Conservation (phyloP, 2,329 filamentous ascomycete species). For the Botryotinia convoluta region DNA sequence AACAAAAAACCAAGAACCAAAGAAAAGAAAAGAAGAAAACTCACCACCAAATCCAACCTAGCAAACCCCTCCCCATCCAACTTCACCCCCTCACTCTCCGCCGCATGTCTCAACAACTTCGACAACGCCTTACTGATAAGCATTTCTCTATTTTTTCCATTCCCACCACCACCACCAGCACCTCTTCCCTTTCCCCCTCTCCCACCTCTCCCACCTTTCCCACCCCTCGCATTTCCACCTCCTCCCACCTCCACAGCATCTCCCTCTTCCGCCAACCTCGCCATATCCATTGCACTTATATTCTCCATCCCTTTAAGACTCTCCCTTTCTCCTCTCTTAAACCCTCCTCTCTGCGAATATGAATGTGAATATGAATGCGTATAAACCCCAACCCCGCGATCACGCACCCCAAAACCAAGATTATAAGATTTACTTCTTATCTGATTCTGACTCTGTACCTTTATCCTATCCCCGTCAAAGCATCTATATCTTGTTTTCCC, state of each 20-base stretch:
- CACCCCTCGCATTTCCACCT: not conserved
- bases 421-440: not conserved
- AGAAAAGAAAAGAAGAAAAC: slow-evolving; percentile 36
- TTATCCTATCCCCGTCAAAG: no score
- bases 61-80: slow-evolving; percentile 61
- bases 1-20: not conserved
- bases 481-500: not conserved
- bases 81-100: slow-evolving; percentile 51
- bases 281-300: not conserved
- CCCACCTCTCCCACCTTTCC: not conserved
- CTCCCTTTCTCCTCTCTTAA: no score
- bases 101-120: slow-evolving; percentile 39
- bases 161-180: not conserved
- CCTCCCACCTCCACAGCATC: not conserved
- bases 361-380: not conserved
- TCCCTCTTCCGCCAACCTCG: not conserved
- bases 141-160: slow-evolving; percentile 32
- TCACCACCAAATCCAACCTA: slow-evolving; percentile 56
- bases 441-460: no score
- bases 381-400: not conserved
- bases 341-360: not conserved
- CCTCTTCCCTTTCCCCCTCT: not conserved
- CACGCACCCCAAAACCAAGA: no score
- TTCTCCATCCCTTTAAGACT: not conserved
- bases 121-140: slow-evolving; percentile 38